Evolutionary conservation across 805 yeast genomes (phyloP).

Genomic region (Kazachstania martiniae): DNA sequence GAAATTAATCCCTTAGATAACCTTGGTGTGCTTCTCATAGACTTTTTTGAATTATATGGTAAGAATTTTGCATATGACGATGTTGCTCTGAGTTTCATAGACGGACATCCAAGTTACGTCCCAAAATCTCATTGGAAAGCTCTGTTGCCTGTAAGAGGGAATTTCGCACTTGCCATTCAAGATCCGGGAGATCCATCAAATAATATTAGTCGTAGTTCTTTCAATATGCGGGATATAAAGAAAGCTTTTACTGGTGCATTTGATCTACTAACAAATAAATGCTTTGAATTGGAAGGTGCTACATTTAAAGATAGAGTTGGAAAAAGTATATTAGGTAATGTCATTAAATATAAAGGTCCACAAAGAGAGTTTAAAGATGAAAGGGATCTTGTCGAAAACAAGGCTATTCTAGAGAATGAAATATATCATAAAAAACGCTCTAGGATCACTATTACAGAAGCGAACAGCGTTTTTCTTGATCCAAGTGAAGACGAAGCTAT

Average conservation of each 20-base stretch:
- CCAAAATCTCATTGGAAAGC: slow-evolving; percentile 45
- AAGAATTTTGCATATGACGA: slow-evolving; percentile 76
- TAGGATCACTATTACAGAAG: slow-evolving; percentile 8
- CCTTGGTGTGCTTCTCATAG: slow-evolving; percentile 77
- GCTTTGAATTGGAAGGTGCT: slow-evolving; percentile 59
- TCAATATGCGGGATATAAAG: slow-evolving; percentile 65
- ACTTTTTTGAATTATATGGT: slow-evolving; percentile 89
- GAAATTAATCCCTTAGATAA: slow-evolving; percentile 62
- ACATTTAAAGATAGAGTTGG: slow-evolving; percentile 60
- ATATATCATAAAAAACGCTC: slow-evolving; percentile 18
- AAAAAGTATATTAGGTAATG: slow-evolving; percentile 67
- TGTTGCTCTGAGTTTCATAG: slow-evolving; percentile 52
- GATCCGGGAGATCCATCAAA: slow-evolving; percentile 81
- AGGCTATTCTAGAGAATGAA: slow-evolving; percentile 36
- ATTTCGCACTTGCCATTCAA: slow-evolving; percentile 63
- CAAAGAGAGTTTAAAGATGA: slow-evolving; percentile 73
- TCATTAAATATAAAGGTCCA: slow-evolving; percentile 63
- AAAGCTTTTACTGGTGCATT: slow-evolving; percentile 85
- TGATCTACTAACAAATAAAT: slow-evolving; percentile 60
- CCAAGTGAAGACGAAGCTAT: slow-evolving; percentile 18
- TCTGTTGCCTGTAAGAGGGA: slow-evolving; percentile 30
- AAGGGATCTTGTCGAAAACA: slow-evolving; percentile 48
- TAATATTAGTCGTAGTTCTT: slow-evolving; percentile 77
- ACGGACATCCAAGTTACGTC: slow-evolving; percentile 49
- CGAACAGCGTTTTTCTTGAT: slow-evolving; percentile 10